Conservation (phyloP, 148 eudicot genomes). For the Camellia lanceoleosa region DNA sequence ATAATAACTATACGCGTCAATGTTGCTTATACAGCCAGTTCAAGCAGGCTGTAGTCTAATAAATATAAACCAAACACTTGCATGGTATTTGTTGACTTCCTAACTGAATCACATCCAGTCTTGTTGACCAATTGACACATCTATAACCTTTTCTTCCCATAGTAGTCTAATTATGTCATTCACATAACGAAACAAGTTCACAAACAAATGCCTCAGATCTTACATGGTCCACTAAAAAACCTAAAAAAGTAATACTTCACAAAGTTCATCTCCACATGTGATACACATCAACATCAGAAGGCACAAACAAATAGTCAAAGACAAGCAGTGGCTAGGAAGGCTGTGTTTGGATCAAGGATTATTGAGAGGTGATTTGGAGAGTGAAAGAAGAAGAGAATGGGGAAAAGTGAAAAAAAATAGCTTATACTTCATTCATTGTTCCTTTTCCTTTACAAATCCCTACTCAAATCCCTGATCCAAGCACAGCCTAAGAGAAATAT, state of each 20-base stretch:
- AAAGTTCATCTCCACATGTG: neutral
- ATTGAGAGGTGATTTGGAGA: no score
- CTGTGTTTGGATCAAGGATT: no score
- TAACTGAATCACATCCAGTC: neutral
- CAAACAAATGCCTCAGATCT: neutral
- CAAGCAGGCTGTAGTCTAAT: no score
- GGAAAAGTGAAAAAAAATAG: no score
- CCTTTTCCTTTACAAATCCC: no score
- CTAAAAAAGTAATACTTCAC: neutral
- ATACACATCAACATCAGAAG: neutral
- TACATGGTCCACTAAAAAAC: neutral
- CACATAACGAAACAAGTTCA: neutral
- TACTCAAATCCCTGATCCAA: no score
- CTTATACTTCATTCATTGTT: no score
- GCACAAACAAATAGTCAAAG: neutral
- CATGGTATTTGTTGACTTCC: neutral
- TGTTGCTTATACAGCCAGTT: neutral
- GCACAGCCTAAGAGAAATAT: neutral
- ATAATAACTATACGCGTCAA: neutral
- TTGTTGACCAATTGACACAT: neutral
- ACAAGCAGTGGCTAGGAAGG: neutral
- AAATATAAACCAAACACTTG: no score
- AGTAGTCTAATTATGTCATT: neutral
- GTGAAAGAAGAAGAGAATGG: no score
- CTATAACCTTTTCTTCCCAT: neutral